A percentile compares a stretch with the other conserved stretches of the same genome.
phyloP scores from a whole-genome alignment of 805 yeast genomes.

The Yarrowia deformans region DNA sequence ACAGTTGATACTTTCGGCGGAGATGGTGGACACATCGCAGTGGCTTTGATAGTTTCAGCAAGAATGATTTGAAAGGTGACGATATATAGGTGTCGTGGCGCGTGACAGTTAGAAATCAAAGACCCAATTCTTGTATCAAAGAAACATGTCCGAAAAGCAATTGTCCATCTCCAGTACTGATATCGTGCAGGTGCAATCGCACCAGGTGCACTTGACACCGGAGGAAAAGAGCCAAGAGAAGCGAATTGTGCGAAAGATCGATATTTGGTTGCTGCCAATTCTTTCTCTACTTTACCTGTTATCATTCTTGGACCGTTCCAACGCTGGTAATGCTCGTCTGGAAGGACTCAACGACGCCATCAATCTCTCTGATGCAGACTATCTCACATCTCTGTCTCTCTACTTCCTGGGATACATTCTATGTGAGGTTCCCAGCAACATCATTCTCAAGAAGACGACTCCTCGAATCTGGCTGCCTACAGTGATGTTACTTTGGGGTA shows the following conservation, averaged over 20 bases:
- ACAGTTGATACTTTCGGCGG: background rate
- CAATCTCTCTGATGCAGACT: constrained; percentile 53
- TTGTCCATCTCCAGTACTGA: constrained; percentile 4
- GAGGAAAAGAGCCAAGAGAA: constrained; percentile 15
- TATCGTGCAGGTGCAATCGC: constrained; percentile 2
- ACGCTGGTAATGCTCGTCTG: constrained; percentile 58
- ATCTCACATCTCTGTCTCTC: constrained; percentile 57
- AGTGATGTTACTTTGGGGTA: constrained; percentile 54
- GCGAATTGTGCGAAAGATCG: constrained; percentile 52
- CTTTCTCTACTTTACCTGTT: constrained; percentile 55
- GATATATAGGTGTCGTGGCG: background rate
- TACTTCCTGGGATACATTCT: constrained; percentile 49
- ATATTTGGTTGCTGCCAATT: constrained; percentile 55
- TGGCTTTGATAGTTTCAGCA: background rate
- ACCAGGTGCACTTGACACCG: background rate
- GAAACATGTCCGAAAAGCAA: constrained; percentile 6
- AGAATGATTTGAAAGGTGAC: background rate
- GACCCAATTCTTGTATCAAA: too few relatives aligned
- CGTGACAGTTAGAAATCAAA: too few relatives aligned
- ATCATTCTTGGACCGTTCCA: constrained; percentile 57
- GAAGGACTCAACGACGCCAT: constrained; percentile 55
- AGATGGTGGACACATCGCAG: background rate
- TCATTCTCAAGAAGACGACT: constrained; percentile 50
- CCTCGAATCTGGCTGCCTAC: constrained; percentile 52
- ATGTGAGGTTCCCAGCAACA: constrained; percentile 55